Conservation (phyloP, 2,329 filamentous ascomycete genomes). For the Madurella mycetomatis region DNA sequence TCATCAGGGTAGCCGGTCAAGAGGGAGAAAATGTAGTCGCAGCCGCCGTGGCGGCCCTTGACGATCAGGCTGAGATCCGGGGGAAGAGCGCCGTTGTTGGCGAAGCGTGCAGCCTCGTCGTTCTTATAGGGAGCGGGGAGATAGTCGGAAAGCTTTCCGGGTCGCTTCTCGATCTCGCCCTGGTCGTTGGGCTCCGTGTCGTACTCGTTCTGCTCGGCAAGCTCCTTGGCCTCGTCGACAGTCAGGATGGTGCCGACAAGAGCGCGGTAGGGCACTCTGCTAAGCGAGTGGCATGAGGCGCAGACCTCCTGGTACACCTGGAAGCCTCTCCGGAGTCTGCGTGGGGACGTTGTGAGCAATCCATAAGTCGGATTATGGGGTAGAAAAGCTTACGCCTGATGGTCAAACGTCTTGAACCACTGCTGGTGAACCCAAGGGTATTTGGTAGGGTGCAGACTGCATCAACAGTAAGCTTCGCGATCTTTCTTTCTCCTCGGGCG, state of each 20-base stretch:
- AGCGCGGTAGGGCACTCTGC: slow-evolving; percentile 86
- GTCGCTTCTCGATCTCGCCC: slow-evolving; percentile 96
- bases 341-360: slow-evolving; percentile 8
- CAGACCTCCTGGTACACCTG: slow-evolving; percentile 99
- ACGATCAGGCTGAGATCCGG: slow-evolving; percentile 96
- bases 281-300: slow-evolving; percentile 94
- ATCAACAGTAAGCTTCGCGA: slow-evolving; percentile 28
- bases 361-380: slow-evolving; percentile 29
- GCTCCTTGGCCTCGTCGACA: slow-evolving; percentile 93
- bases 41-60: slow-evolving; percentile 96
- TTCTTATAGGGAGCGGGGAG: slow-evolving; percentile 95
- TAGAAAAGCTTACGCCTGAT: slow-evolving; percentile 72
- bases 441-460: slow-evolving; percentile 80
- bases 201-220: slow-evolving; percentile 98
- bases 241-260: slow-evolving; percentile 91
- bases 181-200: slow-evolving; percentile 96
- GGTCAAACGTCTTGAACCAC: slow-evolving; percentile 93
- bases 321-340: slow-evolving; percentile 94
- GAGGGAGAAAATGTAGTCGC: slow-evolving; percentile 97
- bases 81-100: slow-evolving; percentile 96
- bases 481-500: not conserved
- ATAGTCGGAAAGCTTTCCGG: slow-evolving; percentile 98
- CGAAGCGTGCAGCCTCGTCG: slow-evolving; percentile 94
- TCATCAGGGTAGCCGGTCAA: slow-evolving; percentile 98
- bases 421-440: slow-evolving; percentile 96